Evolutionary conservation across 495 filamentous ascomycete species (phyloP).

Genomic region (Talaromyces trachyspermus): DNA sequence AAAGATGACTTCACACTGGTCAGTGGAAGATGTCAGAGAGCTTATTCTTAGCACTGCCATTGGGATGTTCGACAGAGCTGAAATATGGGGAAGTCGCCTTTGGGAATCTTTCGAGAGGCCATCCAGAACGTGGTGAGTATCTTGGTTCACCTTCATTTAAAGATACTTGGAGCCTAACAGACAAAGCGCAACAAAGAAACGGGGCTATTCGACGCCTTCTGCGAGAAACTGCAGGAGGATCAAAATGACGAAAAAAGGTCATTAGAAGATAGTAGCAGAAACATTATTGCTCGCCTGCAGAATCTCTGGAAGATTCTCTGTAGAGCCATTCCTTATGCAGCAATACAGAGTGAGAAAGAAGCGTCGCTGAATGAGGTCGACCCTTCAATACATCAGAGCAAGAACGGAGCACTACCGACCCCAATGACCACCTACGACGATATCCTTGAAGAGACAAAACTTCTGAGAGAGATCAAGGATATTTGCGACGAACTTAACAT

Average conservation of each 20-base stretch:
- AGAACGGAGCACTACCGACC: slow-evolving; percentile 7
- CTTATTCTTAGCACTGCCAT: slow-evolving; percentile 7
- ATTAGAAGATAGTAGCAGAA: no score
- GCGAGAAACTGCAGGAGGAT: no score
- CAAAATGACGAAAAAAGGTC: no score
- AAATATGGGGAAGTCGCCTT: slow-evolving; percentile 9
- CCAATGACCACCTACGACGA: slow-evolving; percentile 9
- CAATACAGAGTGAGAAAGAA: no score
- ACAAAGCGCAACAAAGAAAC: slow-evolving; percentile 1
- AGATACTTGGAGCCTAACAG: neutral
- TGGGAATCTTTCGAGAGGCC: slow-evolving; percentile 11
- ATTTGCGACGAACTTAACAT: slow-evolving; percentile 26
- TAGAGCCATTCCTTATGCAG: no score
- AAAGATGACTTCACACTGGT: neutral
- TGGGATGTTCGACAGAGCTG: neutral
- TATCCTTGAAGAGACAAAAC: slow-evolving; percentile 15
- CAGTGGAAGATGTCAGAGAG: slow-evolving; percentile 3
- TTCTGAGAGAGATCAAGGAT: slow-evolving; percentile 20
- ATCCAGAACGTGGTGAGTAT: slow-evolving; percentile 10
- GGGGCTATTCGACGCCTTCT: slow-evolving; percentile 15
- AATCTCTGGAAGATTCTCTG: no score
- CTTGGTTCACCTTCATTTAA: neutral
- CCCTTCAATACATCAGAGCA: slow-evolving; percentile 13
- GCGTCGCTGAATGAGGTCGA: no score
- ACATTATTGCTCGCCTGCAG: no score